These are phyloP conservation scores for Lithospermum erythrorhizon DNA, from an alignment of 257 asterid species.

Conservation along the genomic window DNA sequence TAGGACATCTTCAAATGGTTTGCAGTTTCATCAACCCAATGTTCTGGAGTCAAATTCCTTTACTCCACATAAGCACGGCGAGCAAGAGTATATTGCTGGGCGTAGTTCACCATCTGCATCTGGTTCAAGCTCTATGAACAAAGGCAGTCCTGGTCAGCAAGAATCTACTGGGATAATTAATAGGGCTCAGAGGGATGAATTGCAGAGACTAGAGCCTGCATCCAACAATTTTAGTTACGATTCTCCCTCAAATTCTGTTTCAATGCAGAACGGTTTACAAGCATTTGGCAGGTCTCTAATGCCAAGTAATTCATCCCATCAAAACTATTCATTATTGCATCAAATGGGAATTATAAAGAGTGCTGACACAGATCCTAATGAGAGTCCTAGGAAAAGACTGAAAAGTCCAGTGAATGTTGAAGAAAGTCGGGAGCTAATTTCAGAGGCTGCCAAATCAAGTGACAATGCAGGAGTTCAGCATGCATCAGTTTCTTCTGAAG, in stretches of 20 bases:
- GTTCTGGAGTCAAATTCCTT: conserved; percentile 44
- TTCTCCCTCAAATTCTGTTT: conserved; percentile 52
- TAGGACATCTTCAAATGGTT: conserved; percentile 25
- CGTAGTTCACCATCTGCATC: conserved; percentile 13
- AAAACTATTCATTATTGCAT: conserved; percentile 38
- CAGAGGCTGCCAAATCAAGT: conserved; percentile 25
- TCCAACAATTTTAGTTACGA: conserved; percentile 32
- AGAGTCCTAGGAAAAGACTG: conserved; percentile 45
- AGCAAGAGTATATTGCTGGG: conserved; percentile 20
- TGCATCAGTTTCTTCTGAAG: conserved; percentile 30
- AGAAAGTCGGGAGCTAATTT: conserved; percentile 26
- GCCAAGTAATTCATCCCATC: conserved; percentile 46
- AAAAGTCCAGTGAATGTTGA: conserved; percentile 38
- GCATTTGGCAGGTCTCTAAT: conserved; percentile 74
- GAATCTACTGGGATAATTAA: conserved; percentile 19
- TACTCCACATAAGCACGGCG: conserved; percentile 23
- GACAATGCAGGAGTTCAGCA: conserved; percentile 21
- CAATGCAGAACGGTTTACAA: conserved; percentile 53
- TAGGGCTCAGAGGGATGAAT: conserved; percentile 15
- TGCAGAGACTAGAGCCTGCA: conserved; percentile 30
- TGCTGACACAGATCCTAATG: conserved; percentile 46
- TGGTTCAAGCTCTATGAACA: conserved; percentile 23
- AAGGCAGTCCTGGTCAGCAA: conserved; percentile 30
- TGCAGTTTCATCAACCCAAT: conserved; percentile 33
- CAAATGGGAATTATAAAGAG: conserved; percentile 41